Conservation (phyloP, 495 filamentous ascomycete genomes). For the Xylaria acuta region DNA sequence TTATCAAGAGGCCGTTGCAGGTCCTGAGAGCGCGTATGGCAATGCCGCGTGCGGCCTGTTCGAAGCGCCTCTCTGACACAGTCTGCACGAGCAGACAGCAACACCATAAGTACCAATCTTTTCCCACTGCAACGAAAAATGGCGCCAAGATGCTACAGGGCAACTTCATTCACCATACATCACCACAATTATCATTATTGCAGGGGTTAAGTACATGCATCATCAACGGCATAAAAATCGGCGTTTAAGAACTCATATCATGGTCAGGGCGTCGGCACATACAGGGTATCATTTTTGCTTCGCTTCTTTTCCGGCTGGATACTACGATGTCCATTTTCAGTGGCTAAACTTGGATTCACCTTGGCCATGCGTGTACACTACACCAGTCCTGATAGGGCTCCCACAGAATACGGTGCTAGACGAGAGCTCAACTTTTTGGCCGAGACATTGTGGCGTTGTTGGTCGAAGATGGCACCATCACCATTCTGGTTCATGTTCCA, state of each 20-base stretch:
- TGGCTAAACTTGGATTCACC: constrained; percentile 2
- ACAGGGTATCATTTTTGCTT: constrained; percentile 10
- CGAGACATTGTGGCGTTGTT: background rate
- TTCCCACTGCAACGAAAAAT: background rate
- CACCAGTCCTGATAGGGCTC: background rate
- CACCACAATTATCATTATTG: background rate
- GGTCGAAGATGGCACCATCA: background rate
- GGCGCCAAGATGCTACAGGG: too few relatives aligned
- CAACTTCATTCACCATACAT: background rate
- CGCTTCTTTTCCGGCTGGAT: background rate
- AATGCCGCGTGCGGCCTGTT: background rate
- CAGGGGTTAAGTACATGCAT: background rate
- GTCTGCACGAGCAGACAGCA: background rate
- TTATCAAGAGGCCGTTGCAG: background rate
- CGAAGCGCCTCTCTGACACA: background rate
- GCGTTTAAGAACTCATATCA: constrained; percentile 3
- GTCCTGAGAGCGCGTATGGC: background rate
- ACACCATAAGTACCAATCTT: background rate
- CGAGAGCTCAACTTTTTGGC: background rate
- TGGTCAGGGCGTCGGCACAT: background rate
- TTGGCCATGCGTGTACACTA: background rate
- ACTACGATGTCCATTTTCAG: background rate
- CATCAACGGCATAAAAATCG: background rate
- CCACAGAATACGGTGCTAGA: background rate
- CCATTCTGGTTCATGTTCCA: background rate